A percentile compares a stretch with the other conserved stretches of the same genome.
Conservation (phyloP, 2,329 filamentous ascomycete species). For the Xylariaceae sp. region DNA sequence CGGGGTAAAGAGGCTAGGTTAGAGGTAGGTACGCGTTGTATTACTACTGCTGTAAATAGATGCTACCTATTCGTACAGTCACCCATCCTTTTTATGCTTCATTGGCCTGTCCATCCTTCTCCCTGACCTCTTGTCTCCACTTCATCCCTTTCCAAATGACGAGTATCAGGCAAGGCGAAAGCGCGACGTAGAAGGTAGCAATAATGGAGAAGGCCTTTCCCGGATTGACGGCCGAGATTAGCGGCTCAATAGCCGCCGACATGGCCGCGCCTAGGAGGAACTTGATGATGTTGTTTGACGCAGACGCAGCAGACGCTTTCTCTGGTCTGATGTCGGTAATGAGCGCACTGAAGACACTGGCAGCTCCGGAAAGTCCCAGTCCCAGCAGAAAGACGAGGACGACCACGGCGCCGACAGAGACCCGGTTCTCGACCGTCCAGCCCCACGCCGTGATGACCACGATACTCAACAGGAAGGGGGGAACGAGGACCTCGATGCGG, state of each 20-base stretch:
- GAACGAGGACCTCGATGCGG: conserved; percentile 18
- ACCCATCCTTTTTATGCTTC: neutral
- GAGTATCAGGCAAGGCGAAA: conserved; percentile 43
- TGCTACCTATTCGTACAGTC: no score
- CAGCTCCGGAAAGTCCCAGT: conserved; percentile 51
- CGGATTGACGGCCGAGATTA: conserved; percentile 49
- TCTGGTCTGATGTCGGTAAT: conserved; percentile 57
- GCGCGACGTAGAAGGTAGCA: conserved; percentile 42
- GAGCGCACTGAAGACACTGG: conserved; percentile 54
- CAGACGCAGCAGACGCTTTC: conserved; percentile 54
- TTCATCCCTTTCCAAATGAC: conserved; percentile 41
- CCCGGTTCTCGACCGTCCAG: conserved; percentile 48
- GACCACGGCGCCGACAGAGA: conserved; percentile 47
- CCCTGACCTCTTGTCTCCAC: conserved; percentile 44
- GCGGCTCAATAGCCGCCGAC: conserved; percentile 53
- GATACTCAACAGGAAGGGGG: conserved; percentile 47
- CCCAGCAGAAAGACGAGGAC: conserved; percentile 52
- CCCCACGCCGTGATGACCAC: conserved; percentile 50
- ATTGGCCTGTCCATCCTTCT: conserved; percentile 22
- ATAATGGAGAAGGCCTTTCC: conserved; percentile 58
- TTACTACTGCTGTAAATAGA: no score
- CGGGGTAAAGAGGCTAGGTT: no score
- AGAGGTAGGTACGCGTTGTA: no score
- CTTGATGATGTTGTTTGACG: conserved; percentile 56
- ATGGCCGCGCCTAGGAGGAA: conserved; percentile 54